Percentiles rank a stretch among this genome's conserved stretches.
Evolutionary conservation across 768 basidiomycete genomes (phyloP).

Genomic region (Clathrus columnatus): DNA sequence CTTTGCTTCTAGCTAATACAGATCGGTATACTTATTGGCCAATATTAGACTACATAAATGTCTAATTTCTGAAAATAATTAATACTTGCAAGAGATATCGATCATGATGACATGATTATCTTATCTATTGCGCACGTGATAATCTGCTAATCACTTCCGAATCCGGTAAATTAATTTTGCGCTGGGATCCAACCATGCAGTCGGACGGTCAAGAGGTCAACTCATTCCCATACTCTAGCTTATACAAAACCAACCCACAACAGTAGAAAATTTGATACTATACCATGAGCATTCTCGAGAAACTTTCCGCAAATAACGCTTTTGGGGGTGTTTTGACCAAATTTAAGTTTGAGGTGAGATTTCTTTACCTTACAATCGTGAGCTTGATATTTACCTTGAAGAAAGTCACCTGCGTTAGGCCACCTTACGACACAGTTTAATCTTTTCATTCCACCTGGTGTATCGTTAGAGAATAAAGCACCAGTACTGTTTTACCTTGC

Average conservation of each 20-base stretch:
- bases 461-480: constrained; percentile 36
- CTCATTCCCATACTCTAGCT: neutral
- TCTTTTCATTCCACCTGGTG: constrained; percentile 70
- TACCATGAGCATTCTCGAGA: constrained; percentile 40
- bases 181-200: neutral
- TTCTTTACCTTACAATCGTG: neutral
- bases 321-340: constrained; percentile 78
- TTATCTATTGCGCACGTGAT: too few species aligned
- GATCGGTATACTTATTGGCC: too few species aligned
- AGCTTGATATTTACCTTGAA: neutral
- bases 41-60: too few species aligned
- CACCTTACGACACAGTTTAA: constrained; percentile 74
- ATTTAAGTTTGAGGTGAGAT: constrained; percentile 72
- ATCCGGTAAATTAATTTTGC: neutral
- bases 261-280: neutral
- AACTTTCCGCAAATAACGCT: constrained; percentile 66
- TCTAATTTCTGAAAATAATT: too few species aligned
- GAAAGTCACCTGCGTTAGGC: constrained; percentile 64
- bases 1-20: too few species aligned
- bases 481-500: constrained; percentile 81
- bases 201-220: neutral
- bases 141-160: neutral
- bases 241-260: neutral
- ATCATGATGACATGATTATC: neutral
- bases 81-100: too few species aligned